Conservation (phyloP, 345 rosid species). For the Moricandia moricandioides region DNA sequence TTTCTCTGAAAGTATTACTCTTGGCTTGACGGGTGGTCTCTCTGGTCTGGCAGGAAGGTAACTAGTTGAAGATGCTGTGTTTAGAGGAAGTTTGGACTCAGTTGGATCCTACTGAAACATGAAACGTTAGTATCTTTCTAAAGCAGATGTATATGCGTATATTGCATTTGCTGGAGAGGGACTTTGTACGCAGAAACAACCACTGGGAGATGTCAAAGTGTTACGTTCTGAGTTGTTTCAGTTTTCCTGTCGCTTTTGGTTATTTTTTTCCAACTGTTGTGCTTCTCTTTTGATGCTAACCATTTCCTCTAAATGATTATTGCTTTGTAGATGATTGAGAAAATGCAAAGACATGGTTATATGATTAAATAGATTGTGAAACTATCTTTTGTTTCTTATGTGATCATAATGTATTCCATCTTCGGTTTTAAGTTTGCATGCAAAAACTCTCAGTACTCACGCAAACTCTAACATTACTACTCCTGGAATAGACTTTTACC, state of each 20-base stretch:
- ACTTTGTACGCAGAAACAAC: slow-evolving; percentile 22
- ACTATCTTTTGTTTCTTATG: not conserved
- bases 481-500: not conserved
- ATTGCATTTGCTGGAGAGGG: slow-evolving; percentile 25
- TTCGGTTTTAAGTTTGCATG: not conserved
- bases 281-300: slow-evolving; percentile 4
- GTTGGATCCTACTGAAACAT: slow-evolving; percentile 27
- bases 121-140: slow-evolving; percentile 16
- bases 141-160: slow-evolving; percentile 22
- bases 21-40: slow-evolving; percentile 16
- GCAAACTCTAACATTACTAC: not conserved
- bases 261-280: slow-evolving; percentile 3
- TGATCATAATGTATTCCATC: not conserved
- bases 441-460: not conserved
- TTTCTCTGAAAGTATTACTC: not conserved
- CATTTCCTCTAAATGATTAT: not conserved
- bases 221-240: slow-evolving; percentile 29
- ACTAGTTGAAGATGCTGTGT: slow-evolving; percentile 4
- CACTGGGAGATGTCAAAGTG: not conserved
- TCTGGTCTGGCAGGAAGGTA: slow-evolving; percentile 29
- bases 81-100: slow-evolving; percentile 25
- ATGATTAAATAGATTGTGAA: not conserved
- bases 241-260: not conserved
- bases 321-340: slow-evolving; percentile 26
- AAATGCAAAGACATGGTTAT: slow-evolving; percentile 17